phyloP scores from a whole-genome alignment of 176 grass and related monocot genomes.

The Triticum urartu region DNA sequence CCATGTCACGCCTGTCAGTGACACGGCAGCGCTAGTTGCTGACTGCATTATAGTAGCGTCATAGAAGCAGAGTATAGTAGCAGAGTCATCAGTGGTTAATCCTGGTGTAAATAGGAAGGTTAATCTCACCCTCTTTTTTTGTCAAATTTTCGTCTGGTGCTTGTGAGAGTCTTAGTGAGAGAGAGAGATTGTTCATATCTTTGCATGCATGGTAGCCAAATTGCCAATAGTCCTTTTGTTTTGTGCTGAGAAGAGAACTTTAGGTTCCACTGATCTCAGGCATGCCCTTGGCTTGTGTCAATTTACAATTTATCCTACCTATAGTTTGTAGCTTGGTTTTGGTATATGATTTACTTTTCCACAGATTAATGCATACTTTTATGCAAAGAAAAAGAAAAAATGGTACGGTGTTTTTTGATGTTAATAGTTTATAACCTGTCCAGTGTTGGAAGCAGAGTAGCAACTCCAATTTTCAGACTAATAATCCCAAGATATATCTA shows the following conservation, averaged over 20 bases:
- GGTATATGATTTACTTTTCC: not conserved
- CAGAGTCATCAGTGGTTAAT: conserved; percentile 5
- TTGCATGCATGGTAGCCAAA: conserved; percentile 19
- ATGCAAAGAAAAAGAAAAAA: too few species aligned
- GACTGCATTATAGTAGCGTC: conserved; percentile 35
- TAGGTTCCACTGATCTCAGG: not conserved
- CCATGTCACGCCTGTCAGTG: not conserved
- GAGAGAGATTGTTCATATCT: conserved; percentile 39
- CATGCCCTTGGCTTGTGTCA: conserved; percentile 16
- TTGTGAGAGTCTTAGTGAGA: not conserved
- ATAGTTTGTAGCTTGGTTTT: not conserved
- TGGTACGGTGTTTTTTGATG: not conserved
- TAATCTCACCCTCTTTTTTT: not conserved
- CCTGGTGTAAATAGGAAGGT: conserved; percentile 36
- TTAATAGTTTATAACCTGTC: not conserved
- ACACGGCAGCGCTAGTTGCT: conserved; percentile 23
- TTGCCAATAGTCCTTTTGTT: not conserved
- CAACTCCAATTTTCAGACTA: too few species aligned
- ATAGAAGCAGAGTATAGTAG: conserved; percentile 43
- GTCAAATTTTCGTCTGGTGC: not conserved
- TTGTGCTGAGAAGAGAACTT: conserved; percentile 10
- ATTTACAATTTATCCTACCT: not conserved
- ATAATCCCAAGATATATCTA: too few species aligned
- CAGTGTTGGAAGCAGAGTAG: too few species aligned
- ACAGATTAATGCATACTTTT: not conserved